Evolutionary conservation across 2,329 filamentous ascomycete species (phyloP).

Genomic region (Diaporthe caulivora): DNA sequence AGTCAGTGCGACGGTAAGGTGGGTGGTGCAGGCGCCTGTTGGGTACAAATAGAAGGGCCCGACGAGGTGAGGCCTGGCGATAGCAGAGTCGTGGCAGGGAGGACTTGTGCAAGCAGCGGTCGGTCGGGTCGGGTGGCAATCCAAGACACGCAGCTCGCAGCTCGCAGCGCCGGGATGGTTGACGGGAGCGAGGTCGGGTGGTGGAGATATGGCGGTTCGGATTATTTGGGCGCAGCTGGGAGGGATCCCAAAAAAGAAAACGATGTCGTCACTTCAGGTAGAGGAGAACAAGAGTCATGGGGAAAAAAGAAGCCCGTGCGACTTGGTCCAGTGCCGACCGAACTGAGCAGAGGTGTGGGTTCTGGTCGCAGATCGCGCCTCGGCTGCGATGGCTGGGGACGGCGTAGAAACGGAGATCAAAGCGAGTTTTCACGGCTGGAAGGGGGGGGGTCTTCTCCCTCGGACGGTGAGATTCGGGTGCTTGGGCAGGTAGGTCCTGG

Average conservation of each 20-base stretch:
- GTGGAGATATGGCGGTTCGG: slow-evolving; percentile 20
- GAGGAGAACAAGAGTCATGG: slow-evolving; percentile 32
- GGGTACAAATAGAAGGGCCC: slow-evolving; percentile 7
- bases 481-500: slow-evolving; percentile 4
- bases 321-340: slow-evolving; percentile 7
- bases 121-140: slow-evolving; percentile 25
- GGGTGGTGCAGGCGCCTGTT: slow-evolving; percentile 8
- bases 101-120: slow-evolving; percentile 13
- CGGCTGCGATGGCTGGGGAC: slow-evolving; percentile 2
- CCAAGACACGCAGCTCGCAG: slow-evolving; percentile 20
- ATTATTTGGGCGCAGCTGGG: slow-evolving; percentile 28
- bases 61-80: slow-evolving; percentile 2
- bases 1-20: slow-evolving; percentile 35
- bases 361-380: slow-evolving; percentile 24
- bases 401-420: slow-evolving; percentile 15
- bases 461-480: slow-evolving; percentile 17
- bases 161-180: neutral
- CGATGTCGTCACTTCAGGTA: slow-evolving; percentile 34
- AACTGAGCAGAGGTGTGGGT: slow-evolving; percentile 18
- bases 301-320: slow-evolving; percentile 17
- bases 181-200: slow-evolving; percentile 4
- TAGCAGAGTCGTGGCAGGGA: neutral
- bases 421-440: neutral
- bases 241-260: slow-evolving; percentile 27
- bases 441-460: neutral